Conservation (phyloP, 2,329 filamentous ascomycete species). For the Clarireedia sp. region DNA sequence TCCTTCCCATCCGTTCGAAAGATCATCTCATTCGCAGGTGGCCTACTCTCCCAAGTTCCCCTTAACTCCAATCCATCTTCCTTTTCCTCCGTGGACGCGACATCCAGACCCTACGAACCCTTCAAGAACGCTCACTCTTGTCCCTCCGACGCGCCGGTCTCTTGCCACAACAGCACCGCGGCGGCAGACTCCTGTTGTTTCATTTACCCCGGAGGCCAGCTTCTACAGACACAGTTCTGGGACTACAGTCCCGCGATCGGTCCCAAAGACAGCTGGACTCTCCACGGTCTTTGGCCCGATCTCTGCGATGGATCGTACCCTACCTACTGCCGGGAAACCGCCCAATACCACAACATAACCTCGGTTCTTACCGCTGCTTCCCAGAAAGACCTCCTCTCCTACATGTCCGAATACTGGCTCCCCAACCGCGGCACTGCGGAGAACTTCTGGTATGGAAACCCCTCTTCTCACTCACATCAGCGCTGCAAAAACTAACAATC, state of each 20-base stretch:
- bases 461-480: background rate
- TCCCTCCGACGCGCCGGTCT: conserved; percentile 34
- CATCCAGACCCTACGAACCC: conserved; percentile 1
- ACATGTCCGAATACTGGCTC: conserved; percentile 58
- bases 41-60: conserved; percentile 22
- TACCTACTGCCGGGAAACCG: conserved; percentile 52
- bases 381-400: conserved; percentile 48
- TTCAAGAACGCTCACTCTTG: conserved; percentile 22
- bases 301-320: conserved; percentile 65
- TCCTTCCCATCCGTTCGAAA: conserved; percentile 19
- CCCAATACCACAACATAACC: conserved; percentile 58
- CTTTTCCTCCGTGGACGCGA: background rate
- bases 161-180: conserved; percentile 55
- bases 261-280: conserved; percentile 62
- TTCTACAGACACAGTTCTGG: conserved; percentile 75
- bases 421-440: conserved; percentile 57
- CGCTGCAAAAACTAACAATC: background rate
- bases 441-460: conserved; percentile 46
- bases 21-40: conserved; percentile 19
- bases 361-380: conserved; percentile 49
- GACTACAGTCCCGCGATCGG: conserved; percentile 56
- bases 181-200: conserved; percentile 67
- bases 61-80: conserved; percentile 9
- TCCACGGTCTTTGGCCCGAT: conserved; percentile 62
- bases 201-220: conserved; percentile 62